A percentile compares a stretch with the other conserved stretches of the same genome.
Conservation (phyloP, 2,329 filamentous ascomycete genomes). For the Calonectria henricotiae region DNA sequence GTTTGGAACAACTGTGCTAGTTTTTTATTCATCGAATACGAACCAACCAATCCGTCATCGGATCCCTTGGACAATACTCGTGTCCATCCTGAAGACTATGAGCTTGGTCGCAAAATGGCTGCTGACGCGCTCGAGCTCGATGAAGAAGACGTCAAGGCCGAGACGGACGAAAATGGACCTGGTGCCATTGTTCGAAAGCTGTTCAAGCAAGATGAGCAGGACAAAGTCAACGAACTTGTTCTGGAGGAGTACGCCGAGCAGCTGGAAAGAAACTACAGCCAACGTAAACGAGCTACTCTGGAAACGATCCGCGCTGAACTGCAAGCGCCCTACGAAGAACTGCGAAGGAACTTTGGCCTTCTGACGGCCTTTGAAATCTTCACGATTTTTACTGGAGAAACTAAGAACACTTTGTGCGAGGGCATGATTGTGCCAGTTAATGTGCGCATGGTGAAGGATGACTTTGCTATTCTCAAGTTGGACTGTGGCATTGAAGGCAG, state of each 20-base stretch:
- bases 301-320: conserved; percentile 97
- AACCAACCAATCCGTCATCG: conserved; percentile 84
- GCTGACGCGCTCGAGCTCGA: conserved; percentile 96
- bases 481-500: conserved; percentile 95
- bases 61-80: conserved; percentile 97
- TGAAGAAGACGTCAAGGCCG: conserved; percentile 97
- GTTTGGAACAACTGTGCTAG: conserved; percentile 98
- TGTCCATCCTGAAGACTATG: conserved; percentile 98
- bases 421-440: conserved; percentile 95
- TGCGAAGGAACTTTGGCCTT: conserved; percentile 84
- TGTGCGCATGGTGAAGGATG: conserved; percentile 89
- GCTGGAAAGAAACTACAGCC: conserved; percentile 91
- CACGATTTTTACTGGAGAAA: conserved; percentile 97
- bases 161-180: conserved; percentile 90
- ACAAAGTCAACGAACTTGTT: conserved; percentile 96
- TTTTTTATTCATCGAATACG: conserved; percentile 92
- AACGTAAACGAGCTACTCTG: conserved; percentile 94
- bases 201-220: conserved; percentile 94
- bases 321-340: conserved; percentile 93
- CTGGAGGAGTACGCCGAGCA: conserved; percentile 98
- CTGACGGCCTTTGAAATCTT: conserved; percentile 87
- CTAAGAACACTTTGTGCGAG: conserved; percentile 83
- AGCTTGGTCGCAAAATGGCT: conserved; percentile 97
- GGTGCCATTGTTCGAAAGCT: conserved; percentile 94
- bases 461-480: conserved; percentile 93